A percentile compares a stretch with the other conserved stretches of the same genome.
Evolutionary conservation across 75 land plant genomes (phyloP).

Genomic region (Sequoia sempervirens): DNA sequence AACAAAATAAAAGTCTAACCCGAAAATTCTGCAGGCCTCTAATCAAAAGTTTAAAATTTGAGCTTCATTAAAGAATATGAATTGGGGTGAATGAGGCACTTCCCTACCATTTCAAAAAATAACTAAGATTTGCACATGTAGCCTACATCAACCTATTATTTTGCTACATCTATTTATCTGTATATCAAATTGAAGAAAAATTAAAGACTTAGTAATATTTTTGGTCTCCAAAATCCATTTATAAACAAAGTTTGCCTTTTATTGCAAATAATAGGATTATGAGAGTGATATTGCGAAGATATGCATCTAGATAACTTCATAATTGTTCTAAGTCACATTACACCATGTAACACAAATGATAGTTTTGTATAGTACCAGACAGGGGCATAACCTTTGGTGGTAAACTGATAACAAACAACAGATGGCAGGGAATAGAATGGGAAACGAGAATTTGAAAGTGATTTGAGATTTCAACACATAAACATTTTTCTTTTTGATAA

Average conservation of each 20-base stretch:
- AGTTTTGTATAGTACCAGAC: too few species aligned
- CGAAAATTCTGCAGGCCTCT: background rate
- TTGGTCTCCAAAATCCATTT: background rate
- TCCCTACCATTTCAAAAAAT: too few species aligned
- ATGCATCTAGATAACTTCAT: background rate
- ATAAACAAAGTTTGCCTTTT: background rate
- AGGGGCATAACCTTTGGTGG: background rate
- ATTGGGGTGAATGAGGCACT: too few species aligned
- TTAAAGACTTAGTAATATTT: background rate
- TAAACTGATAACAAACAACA: background rate
- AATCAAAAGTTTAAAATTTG: background rate
- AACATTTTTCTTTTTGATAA: too few species aligned
- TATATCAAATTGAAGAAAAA: background rate
- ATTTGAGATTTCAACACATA: too few species aligned
- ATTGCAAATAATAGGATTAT: background rate
- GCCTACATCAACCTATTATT: background rate
- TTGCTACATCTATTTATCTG: background rate
- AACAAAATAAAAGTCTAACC: background rate
- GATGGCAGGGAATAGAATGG: background rate
- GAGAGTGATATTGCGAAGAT: background rate
- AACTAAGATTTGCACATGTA: too few species aligned
- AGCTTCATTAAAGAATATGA: background rate
- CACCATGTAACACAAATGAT: background rate
- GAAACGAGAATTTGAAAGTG: background rate
- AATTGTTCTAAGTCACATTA: background rate